Conservation (phyloP, 345 rosid species). For the Hypericum perforatum region DNA sequence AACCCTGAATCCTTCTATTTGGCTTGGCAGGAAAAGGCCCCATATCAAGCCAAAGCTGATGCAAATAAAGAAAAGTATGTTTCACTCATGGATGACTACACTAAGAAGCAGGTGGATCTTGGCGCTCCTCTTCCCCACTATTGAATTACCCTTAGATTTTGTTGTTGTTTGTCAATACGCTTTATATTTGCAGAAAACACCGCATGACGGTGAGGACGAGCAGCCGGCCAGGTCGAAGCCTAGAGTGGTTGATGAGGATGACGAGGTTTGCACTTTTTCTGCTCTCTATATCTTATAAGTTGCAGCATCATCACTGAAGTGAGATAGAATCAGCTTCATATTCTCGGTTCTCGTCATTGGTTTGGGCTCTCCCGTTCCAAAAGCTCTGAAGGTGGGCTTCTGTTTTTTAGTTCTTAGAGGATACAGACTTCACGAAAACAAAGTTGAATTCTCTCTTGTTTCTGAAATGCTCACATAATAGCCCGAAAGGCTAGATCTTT, state of each 20-base stretch:
- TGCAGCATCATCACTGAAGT: too few relatives aligned
- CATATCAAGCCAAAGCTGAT: constrained; percentile 76
- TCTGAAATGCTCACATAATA: too few relatives aligned
- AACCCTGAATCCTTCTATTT: not conserved
- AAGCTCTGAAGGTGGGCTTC: too few relatives aligned
- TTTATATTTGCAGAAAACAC: constrained; percentile 12
- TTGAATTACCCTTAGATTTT: not conserved
- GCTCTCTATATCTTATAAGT: too few relatives aligned
- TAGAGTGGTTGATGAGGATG: constrained; percentile 19
- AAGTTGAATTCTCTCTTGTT: too few relatives aligned
- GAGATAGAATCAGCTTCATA: too few relatives aligned
- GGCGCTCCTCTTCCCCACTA: not conserved
- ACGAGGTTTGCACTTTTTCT: constrained; percentile 2
- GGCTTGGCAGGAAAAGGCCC: constrained; percentile 61
- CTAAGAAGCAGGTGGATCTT: constrained; percentile 54
- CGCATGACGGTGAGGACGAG: constrained; percentile 13
- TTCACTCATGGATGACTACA: constrained; percentile 72
- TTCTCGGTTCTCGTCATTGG: too few relatives aligned
- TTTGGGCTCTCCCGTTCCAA: too few relatives aligned
- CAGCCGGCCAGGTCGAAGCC: constrained; percentile 21
- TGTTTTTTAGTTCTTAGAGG: too few relatives aligned
- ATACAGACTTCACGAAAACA: too few relatives aligned
- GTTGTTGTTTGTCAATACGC: not conserved
- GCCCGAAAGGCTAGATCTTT: too few relatives aligned
- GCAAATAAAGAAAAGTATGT: constrained; percentile 67